Percentiles rank a stretch among this genome's conserved stretches.
Evolutionary conservation across 2,329 filamentous ascomycete species (phyloP).

Genomic region (Alternaria sp.): DNA sequence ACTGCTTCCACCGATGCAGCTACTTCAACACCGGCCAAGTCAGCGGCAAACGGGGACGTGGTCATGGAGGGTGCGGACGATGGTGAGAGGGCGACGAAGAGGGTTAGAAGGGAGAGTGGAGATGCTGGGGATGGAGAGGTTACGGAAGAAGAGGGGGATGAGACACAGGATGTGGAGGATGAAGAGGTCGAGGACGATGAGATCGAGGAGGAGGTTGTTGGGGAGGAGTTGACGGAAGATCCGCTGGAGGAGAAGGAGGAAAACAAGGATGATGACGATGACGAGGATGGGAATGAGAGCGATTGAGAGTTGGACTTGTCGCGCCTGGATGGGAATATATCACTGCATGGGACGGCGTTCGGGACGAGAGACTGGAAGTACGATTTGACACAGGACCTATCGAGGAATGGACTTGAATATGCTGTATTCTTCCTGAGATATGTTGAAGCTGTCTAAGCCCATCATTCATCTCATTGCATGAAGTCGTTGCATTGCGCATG

Average conservation of each 20-base stretch:
- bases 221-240: conserved; percentile 57
- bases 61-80: conserved; percentile 26
- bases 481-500: neutral
- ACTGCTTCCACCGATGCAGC: neutral
- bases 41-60: conserved; percentile 2
- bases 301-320: conserved; percentile 29
- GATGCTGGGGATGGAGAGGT: conserved; percentile 49
- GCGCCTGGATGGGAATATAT: neutral
- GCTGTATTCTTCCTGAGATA: neutral
- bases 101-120: conserved; percentile 48
- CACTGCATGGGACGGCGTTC: conserved; percentile 41
- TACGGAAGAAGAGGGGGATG: conserved; percentile 47
- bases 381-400: neutral
- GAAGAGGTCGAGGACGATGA: conserved; percentile 62
- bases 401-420: neutral
- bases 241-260: conserved; percentile 53
- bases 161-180: conserved; percentile 54
- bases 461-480: neutral
- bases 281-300: conserved; percentile 62
- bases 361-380: conserved; percentile 3
- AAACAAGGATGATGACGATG: conserved; percentile 54
- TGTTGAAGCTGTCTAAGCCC: neutral
- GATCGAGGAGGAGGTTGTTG: conserved; percentile 61
- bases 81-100: conserved; percentile 57
- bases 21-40: conserved; percentile 1